Base-by-base conservation (phyloP, 345 rosid genomes). In the Adansonia digitata region DNA sequence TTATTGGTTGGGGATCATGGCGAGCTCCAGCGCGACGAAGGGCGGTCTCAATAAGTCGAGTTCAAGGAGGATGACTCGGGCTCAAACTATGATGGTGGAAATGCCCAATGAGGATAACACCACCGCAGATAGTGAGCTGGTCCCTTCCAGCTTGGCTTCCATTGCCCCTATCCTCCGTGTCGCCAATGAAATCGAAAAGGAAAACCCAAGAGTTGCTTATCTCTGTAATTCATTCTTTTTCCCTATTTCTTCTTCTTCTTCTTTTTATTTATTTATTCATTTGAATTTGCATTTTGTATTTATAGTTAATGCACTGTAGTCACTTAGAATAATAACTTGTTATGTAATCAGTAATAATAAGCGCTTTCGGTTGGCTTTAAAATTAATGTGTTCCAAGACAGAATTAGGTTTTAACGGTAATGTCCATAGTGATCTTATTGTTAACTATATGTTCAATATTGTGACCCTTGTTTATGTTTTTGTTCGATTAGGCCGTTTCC, bases 161-260 rank as follows among this genome's bases (percentile, higher is more conserved):
- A 82, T 91, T 71, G 91, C 80, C 72, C 97, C 94, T 0, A 82
- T 92, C 82, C 98, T 96, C 62, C 94, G 99, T 12, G 99, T 92
- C 0, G 99, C 98, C 68, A 96, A 93, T 81, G 99, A 92, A 66
- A 80, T 96, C 40, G 84, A 93, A 74, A 0, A 69, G 35, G 91
- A 91, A 0, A 93, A 96, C 63, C 84, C 86, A 0, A 83, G 98
- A 66, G 97, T 96, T 70, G 98, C 97, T 7, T 90, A 93, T 81
- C 91, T 95, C 65, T 93, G 99, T 95, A 79, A 80, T 88, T 37
- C 63, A 9, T 59, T 52, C 55, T 20, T 24, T 31, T 35, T 56
- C 40, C 42, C 8, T 15, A 18, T 3, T 9, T 15, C 42, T 60
- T 74, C 46, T 31, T 31, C 2, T 18, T 29, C 5, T 9, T 17